Percentiles rank a stretch among this genome's conserved stretches.
phyloP scores from a whole-genome alignment of 805 yeast genomes.

The Geotrichum ghanense region DNA sequence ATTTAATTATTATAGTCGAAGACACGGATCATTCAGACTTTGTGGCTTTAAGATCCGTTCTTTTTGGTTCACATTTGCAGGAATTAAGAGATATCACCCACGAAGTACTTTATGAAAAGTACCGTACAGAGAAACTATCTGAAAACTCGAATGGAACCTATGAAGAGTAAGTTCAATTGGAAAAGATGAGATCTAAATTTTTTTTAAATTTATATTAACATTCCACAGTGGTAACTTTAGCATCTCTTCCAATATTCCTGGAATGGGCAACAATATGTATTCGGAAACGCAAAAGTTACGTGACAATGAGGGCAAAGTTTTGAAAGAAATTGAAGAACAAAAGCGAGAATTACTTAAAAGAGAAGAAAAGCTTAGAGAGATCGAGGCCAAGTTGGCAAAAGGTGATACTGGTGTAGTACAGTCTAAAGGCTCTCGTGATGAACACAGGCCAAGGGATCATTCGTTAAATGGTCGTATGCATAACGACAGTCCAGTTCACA shows the following conservation, averaged over 20 bases:
- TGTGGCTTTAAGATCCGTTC: constrained; percentile 45
- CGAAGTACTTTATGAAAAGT: constrained; percentile 39
- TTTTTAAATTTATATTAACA: constrained; percentile 10
- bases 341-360: constrained; percentile 19
- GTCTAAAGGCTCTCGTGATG: neutral
- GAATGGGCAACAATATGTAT: constrained; percentile 4
- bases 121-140: constrained; percentile 61
- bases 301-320: constrained; percentile 19
- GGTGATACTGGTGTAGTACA: neutral
- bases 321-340: constrained; percentile 20
- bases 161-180: neutral
- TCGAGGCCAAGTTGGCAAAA: constrained; percentile 13
- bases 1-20: constrained; percentile 21
- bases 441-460: neutral
- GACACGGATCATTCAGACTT: constrained; percentile 29
- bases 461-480: neutral
- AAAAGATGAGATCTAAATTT: neutral
- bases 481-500: neutral
- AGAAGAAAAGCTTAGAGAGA: constrained; percentile 19
- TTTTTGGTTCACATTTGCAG: constrained; percentile 61
- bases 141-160: constrained; percentile 10
- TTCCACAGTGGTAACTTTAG: constrained; percentile 10
- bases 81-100: constrained; percentile 62
- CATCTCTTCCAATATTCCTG: constrained; percentile 1
- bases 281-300: constrained; percentile 18